Evolutionary conservation across 306 rosid genomes (phyloP), one percentile per base, ranked within the genome.

Genomic region (Senna siamea): DNA sequence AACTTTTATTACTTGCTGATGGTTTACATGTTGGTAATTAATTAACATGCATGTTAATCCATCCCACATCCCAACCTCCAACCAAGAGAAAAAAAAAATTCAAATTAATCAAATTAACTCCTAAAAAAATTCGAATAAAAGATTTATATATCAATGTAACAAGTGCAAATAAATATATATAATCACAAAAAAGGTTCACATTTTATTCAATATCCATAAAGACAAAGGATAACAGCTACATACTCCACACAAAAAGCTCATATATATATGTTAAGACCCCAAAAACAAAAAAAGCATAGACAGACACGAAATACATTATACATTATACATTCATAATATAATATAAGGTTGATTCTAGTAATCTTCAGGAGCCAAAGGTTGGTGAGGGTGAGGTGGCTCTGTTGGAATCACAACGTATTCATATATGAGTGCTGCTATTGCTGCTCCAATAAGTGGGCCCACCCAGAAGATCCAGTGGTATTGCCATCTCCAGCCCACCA

Each of bases 381-480:
- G 98, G 84, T 92, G 99, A 12, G 86, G 10, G 20, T 80, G 89
- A 15, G 95, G 90, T 0, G 87, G 81, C 70, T 94, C 99, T 0
- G 74, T 80, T 14, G 97, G 99, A 61, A 94, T 92, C 10, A 94
- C 76, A 75, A 83, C 46, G 77, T 85, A 94, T 78, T 94, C 99
- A 5, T 94, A 94, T 0, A 89, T 14, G 9, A 92, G 84, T 13
- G 87, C 90, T 12, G 99, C 99, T 11, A 94, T 46, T 30, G 88
- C 99, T 4, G 95, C 97, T 1, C 99, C 99, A 18, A 92, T 2
- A 1, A 94, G 74, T 28, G 99, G 99, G 4, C 99, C 99, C 14
- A 94, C 68, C 99, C 99, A 94, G 73, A 81, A 94, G 85, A 92
- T 80, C 99, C 99, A 94, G 46, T 94, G 99, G 71, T 85, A 72